These are phyloP conservation scores for Heterobasidion parviporum DNA, from an alignment of 1,284 basidiomycete species.

Conservation along the genomic window DNA sequence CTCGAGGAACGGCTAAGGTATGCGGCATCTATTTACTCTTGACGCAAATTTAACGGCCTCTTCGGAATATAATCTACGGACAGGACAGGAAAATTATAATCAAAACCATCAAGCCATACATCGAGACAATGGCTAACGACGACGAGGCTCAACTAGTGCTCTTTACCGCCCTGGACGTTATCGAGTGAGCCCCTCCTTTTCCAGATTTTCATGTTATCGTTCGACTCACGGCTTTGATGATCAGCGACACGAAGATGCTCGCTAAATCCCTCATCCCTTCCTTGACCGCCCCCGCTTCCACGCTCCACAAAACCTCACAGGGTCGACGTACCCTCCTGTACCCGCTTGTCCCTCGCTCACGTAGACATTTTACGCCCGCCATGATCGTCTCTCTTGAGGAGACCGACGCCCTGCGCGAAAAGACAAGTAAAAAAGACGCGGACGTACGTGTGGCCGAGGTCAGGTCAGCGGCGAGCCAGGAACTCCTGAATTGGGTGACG, in stretches of 20 bases:
- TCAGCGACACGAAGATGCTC: slow-evolving; percentile 80
- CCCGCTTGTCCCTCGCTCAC: slow-evolving; percentile 69
- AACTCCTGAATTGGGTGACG: slow-evolving; percentile 58
- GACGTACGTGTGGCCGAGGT: slow-evolving; percentile 60
- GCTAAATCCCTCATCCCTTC: slow-evolving; percentile 69
- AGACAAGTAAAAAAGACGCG: slow-evolving; percentile 76
- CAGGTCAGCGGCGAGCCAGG: slow-evolving; percentile 59
- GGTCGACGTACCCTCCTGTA: slow-evolving; percentile 78
- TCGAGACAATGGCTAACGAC: slow-evolving; percentile 78
- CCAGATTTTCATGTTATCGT: not conserved
- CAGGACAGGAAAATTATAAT: slow-evolving; percentile 85
- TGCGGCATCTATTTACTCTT: too few species aligned
- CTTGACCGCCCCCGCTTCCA: slow-evolving; percentile 46
- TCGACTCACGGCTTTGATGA: not conserved
- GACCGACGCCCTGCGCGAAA: slow-evolving; percentile 54
- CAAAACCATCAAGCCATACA: slow-evolving; percentile 79
- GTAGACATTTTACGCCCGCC: slow-evolving; percentile 77
- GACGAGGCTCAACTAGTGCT: slow-evolving; percentile 84
- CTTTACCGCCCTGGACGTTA: slow-evolving; percentile 80
- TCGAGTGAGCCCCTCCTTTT: slow-evolving; percentile 51
- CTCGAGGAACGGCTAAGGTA: slow-evolving; percentile 73
- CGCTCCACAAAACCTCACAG: slow-evolving; percentile 47
- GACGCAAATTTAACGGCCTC: not conserved
- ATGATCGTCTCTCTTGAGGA: slow-evolving; percentile 62
- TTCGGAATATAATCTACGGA: slow-evolving; percentile 2